These are phyloP conservation scores for Exserohilum rostratum DNA, from an alignment of 2,329 filamentous ascomycete species.

Conservation along the genomic window DNA sequence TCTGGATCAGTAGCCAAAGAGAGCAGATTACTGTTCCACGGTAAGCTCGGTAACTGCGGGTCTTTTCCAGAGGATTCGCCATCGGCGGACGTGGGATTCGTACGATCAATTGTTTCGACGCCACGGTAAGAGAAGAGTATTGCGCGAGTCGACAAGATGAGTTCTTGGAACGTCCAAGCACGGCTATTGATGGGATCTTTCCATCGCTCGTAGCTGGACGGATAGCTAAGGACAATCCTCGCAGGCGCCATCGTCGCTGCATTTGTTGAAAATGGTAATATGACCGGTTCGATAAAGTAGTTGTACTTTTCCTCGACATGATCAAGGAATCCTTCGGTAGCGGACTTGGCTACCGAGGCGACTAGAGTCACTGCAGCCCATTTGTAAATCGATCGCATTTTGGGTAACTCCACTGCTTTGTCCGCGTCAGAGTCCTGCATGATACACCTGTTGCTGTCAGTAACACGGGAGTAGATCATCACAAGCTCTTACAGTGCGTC, in stretches of 20 bases:
- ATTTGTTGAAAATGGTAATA: neutral
- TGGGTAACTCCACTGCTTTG: conserved; percentile 13
- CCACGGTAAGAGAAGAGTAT: conserved; percentile 16
- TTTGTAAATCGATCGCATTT: conserved; percentile 16
- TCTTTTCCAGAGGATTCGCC: conserved; percentile 3
- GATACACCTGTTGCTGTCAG: conserved; percentile 9
- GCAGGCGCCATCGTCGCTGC: neutral
- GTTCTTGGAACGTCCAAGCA: conserved; percentile 19
- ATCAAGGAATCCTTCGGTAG: conserved; percentile 14
- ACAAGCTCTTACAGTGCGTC: conserved; percentile 12
- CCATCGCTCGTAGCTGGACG: conserved; percentile 10
- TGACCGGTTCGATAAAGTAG: conserved; percentile 13
- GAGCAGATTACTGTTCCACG: conserved; percentile 8
- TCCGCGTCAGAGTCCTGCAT: conserved; percentile 13
- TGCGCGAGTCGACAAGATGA: conserved; percentile 9
- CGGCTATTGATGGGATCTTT: conserved; percentile 15
- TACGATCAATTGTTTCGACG: conserved; percentile 4
- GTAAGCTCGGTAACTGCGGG: conserved; percentile 9
- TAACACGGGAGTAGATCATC: neutral
- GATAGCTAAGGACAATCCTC: conserved; percentile 6
- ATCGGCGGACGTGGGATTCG: neutral
- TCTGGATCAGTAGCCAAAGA: conserved; percentile 3
- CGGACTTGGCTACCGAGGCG: conserved; percentile 10
- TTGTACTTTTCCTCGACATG: neutral
- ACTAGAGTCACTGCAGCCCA: conserved; percentile 12